Evolutionary conservation across 2,329 filamentous ascomycete species (phyloP), one percentile per base, ranked within the genome.

Genomic region (Fusarium sp.): DNA sequence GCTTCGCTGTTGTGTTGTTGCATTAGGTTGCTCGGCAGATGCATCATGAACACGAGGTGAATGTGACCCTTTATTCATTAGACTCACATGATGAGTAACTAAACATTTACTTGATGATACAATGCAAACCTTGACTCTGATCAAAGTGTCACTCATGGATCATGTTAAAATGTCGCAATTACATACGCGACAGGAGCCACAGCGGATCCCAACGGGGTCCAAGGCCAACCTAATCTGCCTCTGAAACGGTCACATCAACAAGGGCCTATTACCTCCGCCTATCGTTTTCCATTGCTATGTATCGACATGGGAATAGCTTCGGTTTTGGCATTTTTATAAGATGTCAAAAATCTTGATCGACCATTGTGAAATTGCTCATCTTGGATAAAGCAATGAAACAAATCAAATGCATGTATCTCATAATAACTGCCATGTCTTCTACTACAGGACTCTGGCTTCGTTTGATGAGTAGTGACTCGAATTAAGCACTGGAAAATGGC

Each of bases 211-310:
- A 29, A 50, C 57, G 62, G 66, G 49, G 47, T 46, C 39, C 41
- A 44, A 68, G 56, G 57, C 46, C 52, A 44, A 68, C 42, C 41
- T 72, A 67, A 73, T 68, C 66, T 70, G 41, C 44, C 36, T 54
- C 31, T 72, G 70, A 72, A 73, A 73, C 70, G 54, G 39, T 47
- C 50, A 20, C 55, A 36, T 46, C 20, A 57, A 46, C 70, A 60
- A 69, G 62, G 65, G 46, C 38, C 25, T 41, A 31, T 58, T 60
- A 44, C 54, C 62, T 50, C 50, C 52, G 44, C 58, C 52, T 50
- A 54, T 71, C 52, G 18, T 54, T 35, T 31, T 54, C 53, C 15
- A 18, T 22, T 15, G 22, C 17, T 25, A 45, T 63, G 35, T 29
- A 39, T 31, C 18, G 11, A 17, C 38, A 29, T 61, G 50, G 38